Evolutionary conservation across 2,329 filamentous ascomycete genomes (phyloP), one percentile per base, ranked within the genome.

Genomic region (Penicillium sp.): DNA sequence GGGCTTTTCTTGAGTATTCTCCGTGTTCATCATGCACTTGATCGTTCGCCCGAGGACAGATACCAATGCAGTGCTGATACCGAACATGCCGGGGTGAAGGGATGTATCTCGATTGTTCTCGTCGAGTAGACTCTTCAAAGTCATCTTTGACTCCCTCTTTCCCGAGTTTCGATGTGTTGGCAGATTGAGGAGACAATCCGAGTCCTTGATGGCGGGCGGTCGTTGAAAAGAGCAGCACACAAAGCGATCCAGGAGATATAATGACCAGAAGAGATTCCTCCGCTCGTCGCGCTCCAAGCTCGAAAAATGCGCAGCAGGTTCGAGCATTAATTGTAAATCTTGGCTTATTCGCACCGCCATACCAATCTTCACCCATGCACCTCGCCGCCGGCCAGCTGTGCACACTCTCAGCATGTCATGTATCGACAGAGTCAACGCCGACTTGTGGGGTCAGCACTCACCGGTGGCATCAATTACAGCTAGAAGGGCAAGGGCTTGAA

Each of bases 201-300:
- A 68, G 48, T 77, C 75, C 1, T 68, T 61, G 38, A 78, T 67
- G 4, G 73, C 71, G 2, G 73, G 68, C 1, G 76, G 74, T 17
- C 75, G 67, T 38, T 69, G 67, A 6, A 72, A 69, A 2, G 71
- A 75, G 58, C 75, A 77, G 14, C 74, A 76, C 5, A 75, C 69
- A 4, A 78, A 65, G 37, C 70, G 71, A 56, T 78, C 76, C 1
- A 77, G 63, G 6, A 78, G 66, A 55, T 77, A 78, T 20, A 78
- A 66, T 3, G 76, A 78, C 76, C 76, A 78, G 49, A 77, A 78
- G 0, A 73, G 68, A 11, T 71, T 62, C 5, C 75, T 63, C n/a
- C 73, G 66, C 57, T 78, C 75, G 55, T 76, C 75, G 50, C 67
- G 63, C 25, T 75, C 68, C 5, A 60, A 52, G 14, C 51, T 54